Percentiles rank a stretch among this genome's conserved stretches.
Evolutionary conservation across 345 rosid genomes (phyloP).

Genomic region (Corchorus capsularis): DNA sequence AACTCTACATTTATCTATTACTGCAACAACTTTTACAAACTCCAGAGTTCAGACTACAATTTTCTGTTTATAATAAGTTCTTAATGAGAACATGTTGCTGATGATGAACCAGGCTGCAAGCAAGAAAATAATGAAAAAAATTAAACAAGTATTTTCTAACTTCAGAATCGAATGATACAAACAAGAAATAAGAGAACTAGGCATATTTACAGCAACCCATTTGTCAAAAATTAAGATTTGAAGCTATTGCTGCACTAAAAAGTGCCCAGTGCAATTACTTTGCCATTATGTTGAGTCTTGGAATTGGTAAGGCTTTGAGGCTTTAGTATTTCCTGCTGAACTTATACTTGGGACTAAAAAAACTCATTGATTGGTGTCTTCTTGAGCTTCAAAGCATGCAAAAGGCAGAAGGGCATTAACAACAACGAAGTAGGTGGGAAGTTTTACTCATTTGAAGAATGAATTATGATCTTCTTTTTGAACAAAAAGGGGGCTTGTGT

Average conservation of each 20-base stretch:
- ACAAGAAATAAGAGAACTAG: no score
- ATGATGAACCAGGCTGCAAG: conserved; percentile 11
- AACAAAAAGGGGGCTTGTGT: background rate
- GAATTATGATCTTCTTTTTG: background rate
- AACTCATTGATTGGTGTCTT: background rate
- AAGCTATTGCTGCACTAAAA: background rate
- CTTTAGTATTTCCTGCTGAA: background rate
- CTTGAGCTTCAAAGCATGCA: no score
- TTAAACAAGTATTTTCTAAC: background rate
- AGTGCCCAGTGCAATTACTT: no score
- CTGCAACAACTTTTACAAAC: background rate
- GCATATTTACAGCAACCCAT: no score
- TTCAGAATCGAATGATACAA: background rate
- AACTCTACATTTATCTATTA: background rate
- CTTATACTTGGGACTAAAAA: background rate
- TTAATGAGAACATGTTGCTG: background rate
- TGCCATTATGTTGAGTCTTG: background rate
- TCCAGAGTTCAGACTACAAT: no score
- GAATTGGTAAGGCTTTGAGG: background rate
- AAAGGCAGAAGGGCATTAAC: no score
- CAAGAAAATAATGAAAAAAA: background rate
- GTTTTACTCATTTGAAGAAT: background rate
- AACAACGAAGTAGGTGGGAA: no score
- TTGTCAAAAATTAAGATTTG: background rate
- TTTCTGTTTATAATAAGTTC: background rate